Percentiles rank a stretch among this genome's conserved stretches.
Conservation (phyloP, 306 rosid genomes). For the Begonia peltatifolia region DNA sequence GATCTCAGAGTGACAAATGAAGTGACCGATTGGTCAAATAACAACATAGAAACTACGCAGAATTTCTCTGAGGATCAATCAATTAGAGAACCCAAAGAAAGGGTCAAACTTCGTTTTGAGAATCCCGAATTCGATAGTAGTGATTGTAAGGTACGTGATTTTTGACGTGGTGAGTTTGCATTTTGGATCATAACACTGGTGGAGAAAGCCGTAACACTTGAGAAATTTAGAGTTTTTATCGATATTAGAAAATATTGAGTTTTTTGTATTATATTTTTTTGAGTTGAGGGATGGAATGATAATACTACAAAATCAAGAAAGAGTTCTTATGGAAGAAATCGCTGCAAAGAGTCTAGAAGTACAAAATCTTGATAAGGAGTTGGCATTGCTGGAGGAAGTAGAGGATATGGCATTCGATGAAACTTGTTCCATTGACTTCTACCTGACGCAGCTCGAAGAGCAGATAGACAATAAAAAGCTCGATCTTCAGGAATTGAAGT, state of each 20-base stretch:
- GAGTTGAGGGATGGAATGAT: slow-evolving; percentile 18
- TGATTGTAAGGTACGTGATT: no score
- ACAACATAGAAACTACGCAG: slow-evolving; percentile 7
- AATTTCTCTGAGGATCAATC: slow-evolving; percentile 13
- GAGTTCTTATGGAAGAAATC: slow-evolving; percentile 22
- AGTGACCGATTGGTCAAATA: slow-evolving; percentile 9
- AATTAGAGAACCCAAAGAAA: slow-evolving; percentile 8
- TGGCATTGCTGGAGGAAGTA: slow-evolving; percentile 40
- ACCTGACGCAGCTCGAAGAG: slow-evolving; percentile 41
- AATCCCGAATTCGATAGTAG: no score
- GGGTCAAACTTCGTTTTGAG: background rate
- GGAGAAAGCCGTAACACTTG: no score
- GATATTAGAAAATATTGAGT: no score
- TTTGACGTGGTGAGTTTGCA: no score
- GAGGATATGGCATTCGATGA: slow-evolving; percentile 35
- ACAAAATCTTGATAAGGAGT: slow-evolving; percentile 47
- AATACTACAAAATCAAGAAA: slow-evolving; percentile 27
- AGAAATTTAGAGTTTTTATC: no score
- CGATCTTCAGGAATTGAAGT: slow-evolving; percentile 36
- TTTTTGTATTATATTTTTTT: slow-evolving; percentile 10
- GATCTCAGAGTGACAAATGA: slow-evolving; percentile 26
- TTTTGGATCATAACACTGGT: no score
- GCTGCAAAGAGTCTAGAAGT: slow-evolving; percentile 26
- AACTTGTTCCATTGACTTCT: slow-evolving; percentile 40
- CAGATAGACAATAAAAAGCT: slow-evolving; percentile 27